Evolutionary conservation across 2,329 filamentous ascomycete genomes (phyloP), one percentile per base, ranked within the genome.

Genomic region (Aureobasidium sp.): DNA sequence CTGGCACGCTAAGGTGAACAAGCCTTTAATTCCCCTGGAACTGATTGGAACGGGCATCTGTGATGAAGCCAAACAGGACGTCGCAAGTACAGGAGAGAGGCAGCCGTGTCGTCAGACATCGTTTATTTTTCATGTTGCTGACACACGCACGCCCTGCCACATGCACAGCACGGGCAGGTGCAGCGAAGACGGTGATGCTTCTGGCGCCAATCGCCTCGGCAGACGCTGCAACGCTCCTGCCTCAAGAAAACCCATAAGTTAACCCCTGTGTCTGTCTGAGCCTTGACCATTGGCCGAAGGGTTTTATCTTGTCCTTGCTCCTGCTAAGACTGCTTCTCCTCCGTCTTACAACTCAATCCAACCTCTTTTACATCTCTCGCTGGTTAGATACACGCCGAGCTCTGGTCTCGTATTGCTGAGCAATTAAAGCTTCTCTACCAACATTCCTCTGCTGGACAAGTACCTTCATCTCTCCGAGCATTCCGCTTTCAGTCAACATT

Each of bases 381-480:
- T 59, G 45, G 25, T 49, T 25, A 59, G 25, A 41, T n/a, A 32
- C 32, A 41, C 36, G 36, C 54, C 54, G 54, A 59, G 54, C 54
- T 59, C 36, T 59, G 55, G 55, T 27, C 55, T 59, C 27, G 45
- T 59, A 59, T 59, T 59, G 57, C 57, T 59, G 57, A 50, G 57
- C 57, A 59, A 59, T 59, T 42, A 30, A 45, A 50, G 57, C 57
- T 59, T 32, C 32, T 47, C 42, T 39, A 41, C 32, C 55, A 16
- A 49, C 57, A 59, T 59, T 59, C 57, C 57, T 59, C 57, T 49
- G 37, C 45, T 59, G 57, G 45, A 42, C 45, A 59, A 59, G 41
- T 42, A 59, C 57, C 45, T 59, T 59, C 45, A 49, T 59, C 57
- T 59, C 57, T 59, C 57, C 25, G 27, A 50, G 57, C 57, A 59